A percentile compares a stretch with the other conserved stretches of the same genome.
phyloP scores from a whole-genome alignment of 352 stramenopile genomes.

The Phytophthora uliginosa region DNA sequence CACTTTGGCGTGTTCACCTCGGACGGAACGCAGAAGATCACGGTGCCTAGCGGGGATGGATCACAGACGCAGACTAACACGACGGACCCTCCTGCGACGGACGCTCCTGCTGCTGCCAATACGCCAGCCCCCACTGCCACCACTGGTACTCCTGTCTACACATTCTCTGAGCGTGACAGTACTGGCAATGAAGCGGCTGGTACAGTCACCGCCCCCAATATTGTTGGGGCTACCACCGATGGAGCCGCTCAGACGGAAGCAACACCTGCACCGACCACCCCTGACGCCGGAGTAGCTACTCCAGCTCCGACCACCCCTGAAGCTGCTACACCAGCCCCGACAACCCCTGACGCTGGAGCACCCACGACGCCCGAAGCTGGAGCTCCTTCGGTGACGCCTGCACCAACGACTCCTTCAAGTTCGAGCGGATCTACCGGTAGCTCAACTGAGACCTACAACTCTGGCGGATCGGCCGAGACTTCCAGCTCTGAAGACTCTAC shows the following conservation, averaged over 20 bases:
- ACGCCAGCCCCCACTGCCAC: slow-evolving; percentile 1
- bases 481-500: neutral
- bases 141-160: slow-evolving; percentile 23
- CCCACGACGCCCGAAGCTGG: neutral
- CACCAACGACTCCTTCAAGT: slow-evolving; percentile 2
- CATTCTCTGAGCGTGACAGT: slow-evolving; percentile 18
- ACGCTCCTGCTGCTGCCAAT: slow-evolving; percentile 15
- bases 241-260: neutral
- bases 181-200: slow-evolving; percentile 24
- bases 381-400: neutral
- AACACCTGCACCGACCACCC: slow-evolving; percentile 1
- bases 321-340: neutral
- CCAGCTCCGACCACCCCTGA: neutral
- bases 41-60: slow-evolving; percentile 36
- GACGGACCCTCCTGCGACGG: slow-evolving; percentile 9
- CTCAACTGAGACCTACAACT: neutral
- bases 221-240: slow-evolving; percentile 1
- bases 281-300: neutral
- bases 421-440: neutral
- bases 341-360: neutral
- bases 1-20: slow-evolving; percentile 66
- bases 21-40: slow-evolving; percentile 49
- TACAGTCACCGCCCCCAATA: slow-evolving; percentile 14
- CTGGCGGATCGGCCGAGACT: neutral
- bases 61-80: slow-evolving; percentile 16